These are phyloP conservation scores for Chrysanthemum lavandulifolium DNA, from an alignment of 129 eudicot genomes.

Conservation along the genomic window DNA sequence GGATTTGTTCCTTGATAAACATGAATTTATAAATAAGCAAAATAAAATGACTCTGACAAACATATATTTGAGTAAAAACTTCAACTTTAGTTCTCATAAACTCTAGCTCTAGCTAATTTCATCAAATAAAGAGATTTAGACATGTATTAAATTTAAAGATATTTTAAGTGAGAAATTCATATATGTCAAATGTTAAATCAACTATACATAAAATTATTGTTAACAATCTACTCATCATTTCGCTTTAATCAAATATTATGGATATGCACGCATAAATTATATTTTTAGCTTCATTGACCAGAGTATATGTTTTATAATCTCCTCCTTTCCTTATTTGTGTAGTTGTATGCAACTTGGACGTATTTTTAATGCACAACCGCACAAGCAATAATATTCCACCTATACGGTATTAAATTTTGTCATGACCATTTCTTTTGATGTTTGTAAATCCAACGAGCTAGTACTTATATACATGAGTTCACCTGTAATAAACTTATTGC, in stretches of 20 bases:
- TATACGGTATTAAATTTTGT: slow-evolving; percentile 6
- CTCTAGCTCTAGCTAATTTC: too few relatives aligned
- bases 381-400: slow-evolving; percentile 8
- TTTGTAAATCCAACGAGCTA: too few relatives aligned
- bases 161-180: too few relatives aligned
- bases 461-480: too few relatives aligned
- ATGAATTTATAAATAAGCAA: too few relatives aligned
- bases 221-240: slow-evolving; percentile 10
- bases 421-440: slow-evolving; percentile 5
- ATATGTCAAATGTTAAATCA: too few relatives aligned
- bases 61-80: too few relatives aligned
- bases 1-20: too few relatives aligned
- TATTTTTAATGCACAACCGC: slow-evolving; percentile 4
- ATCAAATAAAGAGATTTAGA: too few relatives aligned
- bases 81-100: too few relatives aligned
- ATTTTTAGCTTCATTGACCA: slow-evolving; percentile 18
- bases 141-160: not conserved
- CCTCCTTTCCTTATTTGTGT: slow-evolving; percentile 16
- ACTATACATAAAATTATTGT: not conserved
- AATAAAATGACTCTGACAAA: too few relatives aligned
- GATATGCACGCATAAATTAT: slow-evolving; percentile 30
- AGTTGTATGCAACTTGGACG: slow-evolving; percentile 18
- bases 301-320: not conserved
- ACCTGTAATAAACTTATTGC: too few relatives aligned
- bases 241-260: slow-evolving; percentile 1